Evolutionary conservation across 2,329 filamentous ascomycete species (phyloP).

Genomic region (Botrytis hyacinthi): DNA sequence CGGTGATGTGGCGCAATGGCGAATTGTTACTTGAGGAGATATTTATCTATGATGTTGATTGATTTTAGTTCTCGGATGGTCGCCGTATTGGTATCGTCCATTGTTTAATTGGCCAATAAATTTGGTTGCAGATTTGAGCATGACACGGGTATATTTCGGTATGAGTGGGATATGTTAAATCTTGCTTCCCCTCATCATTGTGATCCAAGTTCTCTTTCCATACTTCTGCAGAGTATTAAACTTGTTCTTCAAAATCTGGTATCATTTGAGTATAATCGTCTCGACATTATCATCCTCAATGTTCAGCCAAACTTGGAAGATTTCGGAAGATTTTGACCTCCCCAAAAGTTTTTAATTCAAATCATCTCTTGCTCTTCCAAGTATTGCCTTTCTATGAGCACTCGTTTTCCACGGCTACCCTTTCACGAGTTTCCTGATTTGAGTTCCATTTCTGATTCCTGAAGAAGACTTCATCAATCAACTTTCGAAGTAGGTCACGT

Average conservation of each 20-base stretch:
- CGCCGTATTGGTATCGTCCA: conserved; percentile 14
- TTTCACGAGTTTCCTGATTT: neutral
- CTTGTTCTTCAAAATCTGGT: neutral
- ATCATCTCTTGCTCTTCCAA: neutral
- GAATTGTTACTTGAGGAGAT: conserved; percentile 14
- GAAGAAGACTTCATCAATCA: neutral
- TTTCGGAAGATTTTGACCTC: too few relatives aligned
- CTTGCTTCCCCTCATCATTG: neutral
- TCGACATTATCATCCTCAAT: neutral
- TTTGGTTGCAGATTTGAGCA: neutral
- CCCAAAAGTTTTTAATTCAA: neutral
- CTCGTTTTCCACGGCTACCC: neutral
- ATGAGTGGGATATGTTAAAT: neutral
- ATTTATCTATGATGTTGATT: conserved; percentile 19
- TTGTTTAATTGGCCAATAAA: conserved; percentile 8
- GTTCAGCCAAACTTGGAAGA: neutral
- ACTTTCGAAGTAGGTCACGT: neutral
- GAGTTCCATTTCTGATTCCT: neutral
- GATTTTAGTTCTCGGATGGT: conserved; percentile 20
- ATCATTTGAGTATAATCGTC: neutral
- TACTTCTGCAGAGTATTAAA: neutral
- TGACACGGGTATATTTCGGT: conserved; percentile 2
- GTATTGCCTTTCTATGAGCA: too few relatives aligned
- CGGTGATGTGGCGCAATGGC: conserved; percentile 36
- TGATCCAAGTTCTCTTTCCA: neutral